Evolutionary conservation across 768 basidiomycete species (phyloP), one percentile per base, ranked within the genome.

Genomic region (Naganishia kalamii): DNA sequence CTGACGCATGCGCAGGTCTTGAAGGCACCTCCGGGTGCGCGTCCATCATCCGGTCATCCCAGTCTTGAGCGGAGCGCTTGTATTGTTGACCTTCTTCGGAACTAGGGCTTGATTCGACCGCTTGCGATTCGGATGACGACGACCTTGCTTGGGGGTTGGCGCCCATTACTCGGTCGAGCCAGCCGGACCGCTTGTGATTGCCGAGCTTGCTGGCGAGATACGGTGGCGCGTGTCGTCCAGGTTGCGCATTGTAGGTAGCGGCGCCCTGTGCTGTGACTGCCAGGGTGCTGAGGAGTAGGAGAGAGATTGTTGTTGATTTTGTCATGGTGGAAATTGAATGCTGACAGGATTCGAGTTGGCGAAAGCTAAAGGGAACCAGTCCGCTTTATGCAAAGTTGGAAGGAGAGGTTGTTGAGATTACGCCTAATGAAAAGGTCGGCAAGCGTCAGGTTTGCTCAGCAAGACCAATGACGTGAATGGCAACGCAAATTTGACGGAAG

Each of bases 181-280:
- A 59, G 33, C 17, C 66, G 23, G 66, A 61, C 3, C 61, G 60
- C 12, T 52, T 62, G 60, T 67, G 66, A 25, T 54, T 62, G 2
- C 72, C 68, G 19, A 75, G 51, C 21, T 64, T 46, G 59, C 68
- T 71, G 33, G 72, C 70, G 43, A 77, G 52, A 48, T 64, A 69
- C 7, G 76, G 76, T 10, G 72, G 70, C 43, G 72, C 73, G 57
- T 78, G 77, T 60, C 74, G 69, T 21, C 77, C 77, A 33, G 74
- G 75, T 44, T 62, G 62, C 3, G 66, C 33, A 25, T 40, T 57
- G 23, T 37, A 57, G 32, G 30, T 40, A n/a, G 37, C 7, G 21
- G 54, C 54, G 40, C 13, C 33, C 21, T 57, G 32, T 7, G 37
- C 54, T 15, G 35, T 37, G 23, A 40, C n/a, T 23, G 54, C 54